Evolutionary conservation across 2,329 filamentous ascomycete genomes (phyloP).

Genomic region (Phaeoacremonium minimum): DNA sequence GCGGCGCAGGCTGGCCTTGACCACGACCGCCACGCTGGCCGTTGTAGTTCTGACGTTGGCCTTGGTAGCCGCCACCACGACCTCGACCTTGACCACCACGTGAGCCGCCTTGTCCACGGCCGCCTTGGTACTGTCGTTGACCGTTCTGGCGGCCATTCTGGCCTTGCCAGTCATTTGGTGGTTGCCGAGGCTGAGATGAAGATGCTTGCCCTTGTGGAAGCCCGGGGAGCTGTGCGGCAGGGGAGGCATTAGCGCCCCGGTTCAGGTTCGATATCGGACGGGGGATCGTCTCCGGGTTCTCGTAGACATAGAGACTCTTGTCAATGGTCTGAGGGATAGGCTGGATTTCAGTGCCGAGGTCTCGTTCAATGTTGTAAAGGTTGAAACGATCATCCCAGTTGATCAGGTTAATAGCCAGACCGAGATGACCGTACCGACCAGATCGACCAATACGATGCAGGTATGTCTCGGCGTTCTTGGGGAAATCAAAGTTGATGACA

Average conservation of each 20-base stretch:
- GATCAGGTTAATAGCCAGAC: slow-evolving; percentile 97
- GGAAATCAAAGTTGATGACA: slow-evolving; percentile 99
- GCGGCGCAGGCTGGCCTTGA: slow-evolving; percentile 13
- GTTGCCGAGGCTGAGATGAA: slow-evolving; percentile 3
- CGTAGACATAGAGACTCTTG: slow-evolving; percentile 97
- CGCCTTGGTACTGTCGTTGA: slow-evolving; percentile 33
- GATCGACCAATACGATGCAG: slow-evolving; percentile 97
- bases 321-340: slow-evolving; percentile 94
- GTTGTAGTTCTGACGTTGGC: slow-evolving; percentile 20
- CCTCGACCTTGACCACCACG: slow-evolving; percentile 28
- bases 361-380: slow-evolving; percentile 96
- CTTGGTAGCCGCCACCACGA: slow-evolving; percentile 20
- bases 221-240: slow-evolving; percentile 13
- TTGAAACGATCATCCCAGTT: slow-evolving; percentile 99
- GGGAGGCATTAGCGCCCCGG: slow-evolving; percentile 7
- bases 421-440: slow-evolving; percentile 92
- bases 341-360: slow-evolving; percentile 94
- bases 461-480: slow-evolving; percentile 98
- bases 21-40: slow-evolving; percentile 20
- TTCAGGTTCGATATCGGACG: slow-evolving; percentile 61
- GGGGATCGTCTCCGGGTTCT: slow-evolving; percentile 91
- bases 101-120: slow-evolving; percentile 26
- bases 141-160: slow-evolving; percentile 32
- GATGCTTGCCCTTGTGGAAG: slow-evolving; percentile 18
- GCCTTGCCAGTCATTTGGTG: slow-evolving; percentile 35